Percentiles rank a stretch among this genome's conserved stretches.
phyloP scores from a whole-genome alignment of 176 grass and related monocot species.

The Oryza glumipatula region DNA sequence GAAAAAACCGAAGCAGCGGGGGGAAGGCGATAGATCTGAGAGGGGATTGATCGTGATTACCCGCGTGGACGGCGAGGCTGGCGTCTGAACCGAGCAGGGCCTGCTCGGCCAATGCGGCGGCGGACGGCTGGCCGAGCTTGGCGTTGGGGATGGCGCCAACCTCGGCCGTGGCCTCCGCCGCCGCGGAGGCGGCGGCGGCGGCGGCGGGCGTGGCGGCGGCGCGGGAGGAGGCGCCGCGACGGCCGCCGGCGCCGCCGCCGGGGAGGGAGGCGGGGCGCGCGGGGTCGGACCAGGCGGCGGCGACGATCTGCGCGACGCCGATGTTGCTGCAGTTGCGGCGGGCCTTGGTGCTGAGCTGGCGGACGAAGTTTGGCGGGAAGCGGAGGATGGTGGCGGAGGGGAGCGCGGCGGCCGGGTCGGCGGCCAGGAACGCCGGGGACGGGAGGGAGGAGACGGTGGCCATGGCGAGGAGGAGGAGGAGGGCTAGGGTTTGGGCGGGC shows the following conservation, averaged over 20 bases:
- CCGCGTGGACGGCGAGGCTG: slow-evolving; percentile 97
- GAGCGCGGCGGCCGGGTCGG: slow-evolving; percentile 43
- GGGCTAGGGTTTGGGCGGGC: slow-evolving; percentile 49
- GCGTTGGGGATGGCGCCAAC: slow-evolving; percentile 61
- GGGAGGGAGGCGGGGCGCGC: slow-evolving; percentile 35
- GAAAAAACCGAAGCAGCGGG: slow-evolving; percentile 20
- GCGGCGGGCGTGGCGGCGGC: slow-evolving; percentile 50
- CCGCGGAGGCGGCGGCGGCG: slow-evolving; percentile 34
- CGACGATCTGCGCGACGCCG: slow-evolving; percentile 96
- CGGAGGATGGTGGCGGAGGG: slow-evolving; percentile 63
- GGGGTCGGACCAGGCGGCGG: slow-evolving; percentile 88
- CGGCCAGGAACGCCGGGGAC: slow-evolving; percentile 46
- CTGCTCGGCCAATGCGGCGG: slow-evolving; percentile 50
- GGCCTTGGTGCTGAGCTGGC: slow-evolving; percentile 98
- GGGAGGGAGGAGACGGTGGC: slow-evolving; percentile 60
- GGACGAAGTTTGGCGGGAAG: slow-evolving; percentile 95
- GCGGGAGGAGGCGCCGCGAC: slow-evolving; percentile 50
- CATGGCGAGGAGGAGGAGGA: background rate
- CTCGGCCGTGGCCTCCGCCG: slow-evolving; percentile 46
- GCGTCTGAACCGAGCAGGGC: slow-evolving; percentile 84
- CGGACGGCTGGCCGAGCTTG: slow-evolving; percentile 65
- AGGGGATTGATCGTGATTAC: slow-evolving; percentile 47
- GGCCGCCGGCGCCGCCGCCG: slow-evolving; percentile 56
- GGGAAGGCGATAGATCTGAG: slow-evolving; percentile 41
- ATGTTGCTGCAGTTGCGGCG: slow-evolving; percentile 99